A percentile compares a stretch with the other conserved stretches of the same genome.
Evolutionary conservation across 2,329 filamentous ascomycete species (phyloP).

Genomic region (Plenodomus lindquistii): DNA sequence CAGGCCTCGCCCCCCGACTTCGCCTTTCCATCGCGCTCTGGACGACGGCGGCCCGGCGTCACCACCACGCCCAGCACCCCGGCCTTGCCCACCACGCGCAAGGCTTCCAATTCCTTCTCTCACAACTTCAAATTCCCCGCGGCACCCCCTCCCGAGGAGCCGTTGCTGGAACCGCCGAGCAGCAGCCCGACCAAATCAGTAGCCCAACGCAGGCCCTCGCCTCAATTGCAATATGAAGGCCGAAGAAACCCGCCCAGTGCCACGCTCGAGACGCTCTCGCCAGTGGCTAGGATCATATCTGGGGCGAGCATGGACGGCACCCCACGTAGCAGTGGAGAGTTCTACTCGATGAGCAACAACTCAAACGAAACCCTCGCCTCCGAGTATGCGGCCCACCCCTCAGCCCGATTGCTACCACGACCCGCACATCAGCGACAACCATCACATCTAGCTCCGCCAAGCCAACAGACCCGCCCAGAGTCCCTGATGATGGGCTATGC

Average conservation of each 20-base stretch:
- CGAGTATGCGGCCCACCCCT: conserved; percentile 67
- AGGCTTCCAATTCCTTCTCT: conserved; percentile 48
- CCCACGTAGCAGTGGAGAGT: conserved; percentile 88
- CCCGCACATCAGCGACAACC: conserved; percentile 33
- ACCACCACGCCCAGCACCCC: conserved; percentile 48
- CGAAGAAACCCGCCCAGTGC: conserved; percentile 45
- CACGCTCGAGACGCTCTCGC: conserved; percentile 59
- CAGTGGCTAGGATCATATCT: conserved; percentile 72
- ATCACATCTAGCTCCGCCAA: conserved; percentile 40
- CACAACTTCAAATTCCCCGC: conserved; percentile 63
- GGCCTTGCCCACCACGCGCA: conserved; percentile 42
- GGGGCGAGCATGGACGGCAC: conserved; percentile 76
- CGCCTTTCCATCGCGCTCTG: conserved; percentile 34
- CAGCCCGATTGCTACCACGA: conserved; percentile 53
- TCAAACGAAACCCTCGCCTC: conserved; percentile 92
- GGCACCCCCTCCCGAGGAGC: conserved; percentile 39
- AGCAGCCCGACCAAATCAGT: conserved; percentile 44
- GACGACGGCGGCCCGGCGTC: conserved; percentile 32
- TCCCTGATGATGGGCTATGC: conserved; percentile 97
- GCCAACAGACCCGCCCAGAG: conserved; percentile 61
- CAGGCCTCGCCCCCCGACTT: conserved; percentile 31
- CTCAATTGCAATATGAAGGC: conserved; percentile 20
- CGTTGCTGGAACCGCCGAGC: conserved; percentile 30
- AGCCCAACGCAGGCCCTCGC: conserved; percentile 33
- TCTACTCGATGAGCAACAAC: conserved; percentile 93